phyloP scores from a whole-genome alignment of 257 asterid genomes.

The Echium plantagineum region DNA sequence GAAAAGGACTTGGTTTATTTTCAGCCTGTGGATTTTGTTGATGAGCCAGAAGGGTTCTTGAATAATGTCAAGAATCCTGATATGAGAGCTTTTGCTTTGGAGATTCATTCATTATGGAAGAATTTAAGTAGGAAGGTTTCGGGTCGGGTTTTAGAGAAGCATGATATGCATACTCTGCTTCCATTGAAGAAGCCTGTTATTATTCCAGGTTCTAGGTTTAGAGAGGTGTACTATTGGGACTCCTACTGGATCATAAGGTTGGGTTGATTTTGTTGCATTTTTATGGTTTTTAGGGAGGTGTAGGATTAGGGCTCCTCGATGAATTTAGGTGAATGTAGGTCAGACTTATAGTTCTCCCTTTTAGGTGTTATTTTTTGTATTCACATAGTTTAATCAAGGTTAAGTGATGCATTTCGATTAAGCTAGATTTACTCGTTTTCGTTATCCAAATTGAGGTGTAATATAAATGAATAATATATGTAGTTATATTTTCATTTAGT shows the following conservation, averaged over 20 bases:
- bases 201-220: slow-evolving; percentile 81
- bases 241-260: slow-evolving; percentile 89
- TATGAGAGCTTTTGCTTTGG: slow-evolving; percentile 66
- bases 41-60: slow-evolving; percentile 51
- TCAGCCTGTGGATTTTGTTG: slow-evolving; percentile 51
- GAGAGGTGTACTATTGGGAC: slow-evolving; percentile 96
- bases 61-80: slow-evolving; percentile 37
- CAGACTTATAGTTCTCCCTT: too few relatives aligned
- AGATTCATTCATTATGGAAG: slow-evolving; percentile 73
- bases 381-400: too few relatives aligned
- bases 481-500: too few relatives aligned
- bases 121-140: slow-evolving; percentile 70
- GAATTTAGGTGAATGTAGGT: too few relatives aligned
- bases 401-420: too few relatives aligned
- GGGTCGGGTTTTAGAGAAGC: slow-evolving; percentile 33
- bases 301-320: too few relatives aligned
- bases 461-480: too few relatives aligned
- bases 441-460: too few relatives aligned
- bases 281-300: too few relatives aligned
- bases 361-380: too few relatives aligned
- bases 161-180: slow-evolving; percentile 52
- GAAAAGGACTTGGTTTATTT: slow-evolving; percentile 45
- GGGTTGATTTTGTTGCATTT: not conserved
- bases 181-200: slow-evolving; percentile 60
- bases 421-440: too few relatives aligned